Conservation (phyloP, 129 eudicot genomes). For the Smallanthus sonchifolius region DNA sequence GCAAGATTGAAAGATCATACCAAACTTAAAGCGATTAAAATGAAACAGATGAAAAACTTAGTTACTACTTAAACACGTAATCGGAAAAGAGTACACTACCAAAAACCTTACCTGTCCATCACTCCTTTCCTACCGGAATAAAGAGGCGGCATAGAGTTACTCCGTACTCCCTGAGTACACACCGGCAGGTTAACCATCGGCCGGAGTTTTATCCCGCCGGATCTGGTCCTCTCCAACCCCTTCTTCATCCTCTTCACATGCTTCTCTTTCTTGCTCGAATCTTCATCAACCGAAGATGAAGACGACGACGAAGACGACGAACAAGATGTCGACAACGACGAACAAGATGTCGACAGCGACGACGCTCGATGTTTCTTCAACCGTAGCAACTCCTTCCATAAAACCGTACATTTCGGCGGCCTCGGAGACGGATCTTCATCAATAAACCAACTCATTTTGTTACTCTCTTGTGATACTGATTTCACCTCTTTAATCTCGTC, state of each 20-base stretch:
- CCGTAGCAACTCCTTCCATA: slow-evolving; percentile 82
- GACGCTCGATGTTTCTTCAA: slow-evolving; percentile 62
- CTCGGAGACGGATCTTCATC: slow-evolving; percentile 97
- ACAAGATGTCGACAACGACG: slow-evolving; percentile 51
- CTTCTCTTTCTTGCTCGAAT: slow-evolving; percentile 42
- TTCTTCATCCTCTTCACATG: slow-evolving; percentile 49
- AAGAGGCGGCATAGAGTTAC: slow-evolving; percentile 64
- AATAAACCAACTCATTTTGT: slow-evolving; percentile 56
- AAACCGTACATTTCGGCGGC: slow-evolving; percentile 85
- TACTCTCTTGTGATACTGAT: slow-evolving; percentile 18
- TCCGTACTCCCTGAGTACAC: slow-evolving; percentile 49
- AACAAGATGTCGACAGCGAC: slow-evolving; percentile 48
- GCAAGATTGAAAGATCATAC: too few relatives aligned
- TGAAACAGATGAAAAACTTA: too few relatives aligned
- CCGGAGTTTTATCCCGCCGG: slow-evolving; percentile 62
- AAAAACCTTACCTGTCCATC: slow-evolving; percentile 43
- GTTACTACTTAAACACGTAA: too few relatives aligned
- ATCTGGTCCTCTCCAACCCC: slow-evolving; percentile 74
- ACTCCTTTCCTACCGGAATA: slow-evolving; percentile 58
- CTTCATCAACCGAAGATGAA: slow-evolving; percentile 47
- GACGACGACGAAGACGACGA: slow-evolving; percentile 67
- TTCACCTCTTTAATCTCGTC: slow-evolving; percentile 19
- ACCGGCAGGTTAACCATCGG: slow-evolving; percentile 78
- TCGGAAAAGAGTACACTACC: too few relatives aligned
- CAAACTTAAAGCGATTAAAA: too few relatives aligned